A percentile compares a stretch with the other conserved stretches of the same genome.
phyloP scores from a whole-genome alignment of 1,139 yeast genomes.

The Candida tropicalis region DNA sequence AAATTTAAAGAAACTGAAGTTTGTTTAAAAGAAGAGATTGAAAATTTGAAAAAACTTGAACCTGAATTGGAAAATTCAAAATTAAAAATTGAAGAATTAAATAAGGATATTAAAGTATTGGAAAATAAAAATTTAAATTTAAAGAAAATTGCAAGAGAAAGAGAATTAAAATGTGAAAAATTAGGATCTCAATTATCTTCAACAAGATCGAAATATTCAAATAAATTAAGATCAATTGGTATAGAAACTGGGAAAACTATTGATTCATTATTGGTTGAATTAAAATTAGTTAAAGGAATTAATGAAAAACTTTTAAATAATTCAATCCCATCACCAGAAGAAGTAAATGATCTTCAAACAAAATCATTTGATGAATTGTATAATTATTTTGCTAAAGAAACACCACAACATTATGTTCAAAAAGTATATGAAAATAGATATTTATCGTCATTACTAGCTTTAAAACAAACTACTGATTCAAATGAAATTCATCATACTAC shows the following conservation, averaged over 20 bases:
- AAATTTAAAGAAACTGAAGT: conserved; percentile 5
- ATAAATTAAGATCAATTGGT: conserved; percentile 9
- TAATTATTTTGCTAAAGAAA: background rate
- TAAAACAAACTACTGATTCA: conserved; percentile 12
- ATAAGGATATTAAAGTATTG: background rate
- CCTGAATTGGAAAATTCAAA: background rate
- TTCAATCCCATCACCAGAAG: background rate
- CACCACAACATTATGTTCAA: conserved; percentile 7
- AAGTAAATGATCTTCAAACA: conserved; percentile 4
- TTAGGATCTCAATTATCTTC: conserved; percentile 11
- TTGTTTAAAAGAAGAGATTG: background rate
- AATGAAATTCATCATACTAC: conserved; percentile 10
- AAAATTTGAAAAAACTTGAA: background rate
- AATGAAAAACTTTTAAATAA: conserved; percentile 10
- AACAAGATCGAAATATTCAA: conserved; percentile 10
- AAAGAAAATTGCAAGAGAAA: conserved; percentile 9
- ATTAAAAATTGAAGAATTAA: background rate
- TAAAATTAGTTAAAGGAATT: conserved; percentile 10
- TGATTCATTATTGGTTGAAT: conserved; percentile 11
- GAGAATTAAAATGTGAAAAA: conserved; percentile 7
- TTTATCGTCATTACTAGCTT: conserved; percentile 3
- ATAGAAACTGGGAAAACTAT: conserved; percentile 9
- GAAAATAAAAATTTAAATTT: conserved; percentile 9
- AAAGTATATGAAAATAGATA: conserved; percentile 13
- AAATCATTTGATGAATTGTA: conserved; percentile 2